Evolutionary conservation across 2,329 filamentous ascomycete species (phyloP).

Genomic region (Fusarium tricinctum): DNA sequence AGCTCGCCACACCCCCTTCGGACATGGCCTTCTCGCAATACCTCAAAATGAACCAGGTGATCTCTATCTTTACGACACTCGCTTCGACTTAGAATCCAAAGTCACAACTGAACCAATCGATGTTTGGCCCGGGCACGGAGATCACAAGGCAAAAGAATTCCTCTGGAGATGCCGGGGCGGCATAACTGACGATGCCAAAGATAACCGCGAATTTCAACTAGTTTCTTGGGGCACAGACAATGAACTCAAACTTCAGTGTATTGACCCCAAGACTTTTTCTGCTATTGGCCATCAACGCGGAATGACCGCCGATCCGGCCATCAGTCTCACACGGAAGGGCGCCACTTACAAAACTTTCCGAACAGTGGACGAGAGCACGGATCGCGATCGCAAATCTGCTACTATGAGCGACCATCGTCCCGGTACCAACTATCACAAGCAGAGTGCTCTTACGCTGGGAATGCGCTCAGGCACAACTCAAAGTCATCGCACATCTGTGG

Average conservation of each 20-base stretch:
- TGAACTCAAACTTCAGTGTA: constrained; percentile 81
- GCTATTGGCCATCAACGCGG: constrained; percentile 82
- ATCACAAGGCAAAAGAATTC: constrained; percentile 87
- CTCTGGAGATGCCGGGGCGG: constrained; percentile 85
- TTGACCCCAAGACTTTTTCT: constrained; percentile 74
- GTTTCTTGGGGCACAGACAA: constrained; percentile 94
- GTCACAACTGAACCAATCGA: constrained; percentile 64
- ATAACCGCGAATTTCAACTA: constrained; percentile 90
- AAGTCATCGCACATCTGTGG: constrained; percentile 53
- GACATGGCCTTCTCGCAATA: constrained; percentile 88
- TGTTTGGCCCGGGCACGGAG: constrained; percentile 72
- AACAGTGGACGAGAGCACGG: constrained; percentile 72
- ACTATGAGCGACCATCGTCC: constrained; percentile 74
- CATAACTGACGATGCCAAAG: constrained; percentile 75
- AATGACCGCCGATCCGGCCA: constrained; percentile 70
- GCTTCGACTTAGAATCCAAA: constrained; percentile 62
- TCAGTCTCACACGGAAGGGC: constrained; percentile 84
- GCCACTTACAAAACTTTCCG: constrained; percentile 89
- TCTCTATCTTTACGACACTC: constrained; percentile 85
- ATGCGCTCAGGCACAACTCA: constrained; percentile 56
- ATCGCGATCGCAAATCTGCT: constrained; percentile 69
- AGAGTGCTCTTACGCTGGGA: constrained; percentile 60
- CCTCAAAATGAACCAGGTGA: constrained; percentile 89
- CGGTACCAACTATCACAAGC: constrained; percentile 59
- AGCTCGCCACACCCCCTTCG: constrained; percentile 91